These are phyloP conservation scores for Linum usitatissimum DNA, from an alignment of 345 rosid species.

Conservation along the genomic window DNA sequence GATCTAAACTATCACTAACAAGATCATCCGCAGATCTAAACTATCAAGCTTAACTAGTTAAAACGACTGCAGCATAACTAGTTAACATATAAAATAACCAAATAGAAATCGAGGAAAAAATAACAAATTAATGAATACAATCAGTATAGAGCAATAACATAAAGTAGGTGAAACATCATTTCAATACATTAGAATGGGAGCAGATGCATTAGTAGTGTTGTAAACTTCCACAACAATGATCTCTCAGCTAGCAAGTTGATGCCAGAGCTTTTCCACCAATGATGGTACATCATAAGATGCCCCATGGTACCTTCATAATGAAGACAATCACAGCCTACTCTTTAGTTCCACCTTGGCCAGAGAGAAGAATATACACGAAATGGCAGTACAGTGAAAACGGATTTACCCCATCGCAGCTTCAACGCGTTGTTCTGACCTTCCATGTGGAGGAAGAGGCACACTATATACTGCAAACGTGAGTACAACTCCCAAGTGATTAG, in stretches of 20 bases:
- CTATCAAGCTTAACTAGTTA: no score
- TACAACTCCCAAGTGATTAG: slow-evolving; percentile 83
- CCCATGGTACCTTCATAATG: slow-evolving; percentile 62
- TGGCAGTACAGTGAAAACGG: slow-evolving; percentile 9
- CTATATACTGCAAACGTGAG: slow-evolving; percentile 88
- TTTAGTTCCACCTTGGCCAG: slow-evolving; percentile 2
- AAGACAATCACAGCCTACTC: slow-evolving; percentile 6
- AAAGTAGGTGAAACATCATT: slow-evolving; percentile 42
- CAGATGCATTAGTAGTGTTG: slow-evolving; percentile 65
- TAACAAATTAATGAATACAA: no score
- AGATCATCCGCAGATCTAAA: no score
- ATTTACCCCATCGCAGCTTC: slow-evolving; percentile 83
- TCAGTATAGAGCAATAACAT: no score
- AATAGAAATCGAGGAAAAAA: no score
- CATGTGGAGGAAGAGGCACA: slow-evolving; percentile 46
- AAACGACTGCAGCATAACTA: no score
- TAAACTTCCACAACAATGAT: slow-evolving; percentile 79
- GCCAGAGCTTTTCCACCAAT: slow-evolving; percentile 85
- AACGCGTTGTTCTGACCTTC: slow-evolving; percentile 61
- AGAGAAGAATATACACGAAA: slow-evolving; percentile 3
- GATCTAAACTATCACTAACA: no score
- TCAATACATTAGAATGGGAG: slow-evolving; percentile 75
- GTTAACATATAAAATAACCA: no score
- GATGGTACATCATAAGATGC: slow-evolving; percentile 97
- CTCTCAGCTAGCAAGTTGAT: slow-evolving; percentile 89